Conservation (phyloP, 805 yeast species). For the Metschnikowia dekortorum region DNA sequence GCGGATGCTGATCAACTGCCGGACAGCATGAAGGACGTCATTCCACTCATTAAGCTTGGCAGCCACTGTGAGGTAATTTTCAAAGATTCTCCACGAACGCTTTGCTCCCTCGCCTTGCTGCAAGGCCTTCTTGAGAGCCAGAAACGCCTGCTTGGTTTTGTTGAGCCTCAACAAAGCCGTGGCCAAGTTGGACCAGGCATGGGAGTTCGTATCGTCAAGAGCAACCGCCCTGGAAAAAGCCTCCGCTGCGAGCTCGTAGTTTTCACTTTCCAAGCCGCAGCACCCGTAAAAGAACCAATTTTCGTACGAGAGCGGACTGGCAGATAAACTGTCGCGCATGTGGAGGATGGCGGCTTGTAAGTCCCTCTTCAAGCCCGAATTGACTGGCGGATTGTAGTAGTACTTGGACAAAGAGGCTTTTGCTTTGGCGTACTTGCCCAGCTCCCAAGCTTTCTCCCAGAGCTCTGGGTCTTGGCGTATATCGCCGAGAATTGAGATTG, state of each 20-base stretch:
- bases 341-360: conserved; percentile 54
- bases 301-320: conserved; percentile 69
- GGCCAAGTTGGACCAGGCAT: conserved; percentile 90
- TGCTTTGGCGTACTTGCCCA: conserved; percentile 79
- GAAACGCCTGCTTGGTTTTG: conserved; percentile 73
- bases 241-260: conserved; percentile 76
- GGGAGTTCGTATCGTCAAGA: conserved; percentile 72
- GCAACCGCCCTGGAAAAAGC: conserved; percentile 91
- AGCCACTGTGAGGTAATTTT: conserved; percentile 79
- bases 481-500: conserved; percentile 82
- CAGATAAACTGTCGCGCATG: conserved; percentile 67
- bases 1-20: conserved; percentile 54
- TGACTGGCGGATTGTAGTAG: conserved; percentile 60
- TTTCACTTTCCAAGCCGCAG: conserved; percentile 68
- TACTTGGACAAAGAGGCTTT: conserved; percentile 76
- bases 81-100: conserved; percentile 87
- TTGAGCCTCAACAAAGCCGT: conserved; percentile 65
- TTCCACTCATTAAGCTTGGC: conserved; percentile 82
- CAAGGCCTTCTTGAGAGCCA: conserved; percentile 78
- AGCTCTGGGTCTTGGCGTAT: conserved; percentile 66
- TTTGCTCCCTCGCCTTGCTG: conserved; percentile 59
- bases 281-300: conserved; percentile 95
- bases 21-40: conserved; percentile 76
- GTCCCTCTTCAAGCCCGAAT: conserved; percentile 49
- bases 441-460: conserved; percentile 87